These are phyloP conservation scores for Cryptosporidium bovis DNA, from an alignment of 169 alveolate genomes.

Conservation along the genomic window DNA sequence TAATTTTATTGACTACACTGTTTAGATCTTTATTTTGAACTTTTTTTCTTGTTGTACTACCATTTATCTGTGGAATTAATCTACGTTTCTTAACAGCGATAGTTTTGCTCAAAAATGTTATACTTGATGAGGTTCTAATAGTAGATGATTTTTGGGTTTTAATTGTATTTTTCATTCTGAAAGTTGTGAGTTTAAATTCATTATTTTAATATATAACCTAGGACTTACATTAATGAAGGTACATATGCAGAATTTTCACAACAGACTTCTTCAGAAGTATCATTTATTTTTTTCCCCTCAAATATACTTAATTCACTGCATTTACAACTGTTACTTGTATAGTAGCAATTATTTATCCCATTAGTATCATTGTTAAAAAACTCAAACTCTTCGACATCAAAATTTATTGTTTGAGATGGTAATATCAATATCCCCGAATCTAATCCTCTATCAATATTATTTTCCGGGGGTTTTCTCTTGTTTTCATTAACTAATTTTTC, in stretches of 20 bases:
- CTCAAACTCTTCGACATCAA: neutral
- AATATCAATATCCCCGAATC: conserved; percentile 50
- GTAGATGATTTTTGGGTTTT: conserved; percentile 33
- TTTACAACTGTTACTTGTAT: neutral
- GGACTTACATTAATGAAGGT: conserved; percentile 58
- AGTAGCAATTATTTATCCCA: neutral
- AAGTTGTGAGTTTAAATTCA: neutral
- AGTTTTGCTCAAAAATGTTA: conserved; percentile 37
- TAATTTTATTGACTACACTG: neutral
- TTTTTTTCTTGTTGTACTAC: conserved; percentile 5
- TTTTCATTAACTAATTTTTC: neutral
- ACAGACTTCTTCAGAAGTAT: neutral
- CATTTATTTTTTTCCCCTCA: conserved; percentile 7
- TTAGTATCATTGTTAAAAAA: neutral
- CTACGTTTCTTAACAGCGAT: conserved; percentile 53
- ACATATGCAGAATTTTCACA: neutral
- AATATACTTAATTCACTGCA: conserved; percentile 32
- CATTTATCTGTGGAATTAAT: conserved; percentile 55
- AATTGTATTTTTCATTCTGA: neutral
- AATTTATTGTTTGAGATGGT: conserved; percentile 12
- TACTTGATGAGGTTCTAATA: conserved; percentile 55
- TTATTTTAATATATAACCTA: neutral
- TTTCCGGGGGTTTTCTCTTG: neutral
- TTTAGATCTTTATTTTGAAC: neutral
- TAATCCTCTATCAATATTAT: neutral